Evolutionary conservation across 208 protist genomes (phyloP).

Genomic region (Naegleria gruberi): DNA sequence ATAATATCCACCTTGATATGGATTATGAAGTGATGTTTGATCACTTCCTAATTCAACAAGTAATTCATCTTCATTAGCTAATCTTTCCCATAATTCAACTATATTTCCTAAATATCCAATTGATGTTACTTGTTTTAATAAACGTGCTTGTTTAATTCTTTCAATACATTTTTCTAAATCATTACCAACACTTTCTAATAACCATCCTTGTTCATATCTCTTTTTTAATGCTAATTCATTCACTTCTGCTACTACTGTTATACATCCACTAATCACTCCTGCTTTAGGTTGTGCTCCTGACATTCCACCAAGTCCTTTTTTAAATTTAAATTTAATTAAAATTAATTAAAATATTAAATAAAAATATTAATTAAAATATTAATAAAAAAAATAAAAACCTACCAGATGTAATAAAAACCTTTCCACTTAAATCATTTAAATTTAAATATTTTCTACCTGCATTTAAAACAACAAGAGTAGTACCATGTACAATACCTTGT

Average conservation of each 20-base stretch:
- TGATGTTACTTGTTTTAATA: conserved; percentile 45
- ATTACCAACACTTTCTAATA: conserved; percentile 42
- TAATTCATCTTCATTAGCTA: conserved; percentile 40
- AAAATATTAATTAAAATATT: background rate
- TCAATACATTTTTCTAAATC: conserved; percentile 46
- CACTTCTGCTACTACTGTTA: conserved; percentile 68
- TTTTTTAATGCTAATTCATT: conserved; percentile 54
- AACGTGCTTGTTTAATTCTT: conserved; percentile 44
- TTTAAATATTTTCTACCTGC: conserved; percentile 67
- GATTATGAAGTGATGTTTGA: conserved; percentile 77
- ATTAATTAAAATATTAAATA: background rate
- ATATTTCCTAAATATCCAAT: conserved; percentile 70
- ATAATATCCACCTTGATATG: conserved; percentile 75
- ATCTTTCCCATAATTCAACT: conserved; percentile 67
- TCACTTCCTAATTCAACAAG: conserved; percentile 68
- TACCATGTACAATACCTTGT: conserved; percentile 79
- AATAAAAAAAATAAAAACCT: conserved; percentile 41
- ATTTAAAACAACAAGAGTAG: conserved; percentile 71
- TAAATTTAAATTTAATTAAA: background rate
- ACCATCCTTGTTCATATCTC: conserved; percentile 63
- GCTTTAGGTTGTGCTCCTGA: conserved; percentile 35
- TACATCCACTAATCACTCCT: conserved; percentile 57
- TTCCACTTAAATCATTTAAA: conserved; percentile 34
- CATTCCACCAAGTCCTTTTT: conserved; percentile 4
- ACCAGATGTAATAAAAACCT: conserved; percentile 64